Base-by-base conservation (phyloP, 768 basidiomycete species). In the Pisolithus orientalis region DNA sequence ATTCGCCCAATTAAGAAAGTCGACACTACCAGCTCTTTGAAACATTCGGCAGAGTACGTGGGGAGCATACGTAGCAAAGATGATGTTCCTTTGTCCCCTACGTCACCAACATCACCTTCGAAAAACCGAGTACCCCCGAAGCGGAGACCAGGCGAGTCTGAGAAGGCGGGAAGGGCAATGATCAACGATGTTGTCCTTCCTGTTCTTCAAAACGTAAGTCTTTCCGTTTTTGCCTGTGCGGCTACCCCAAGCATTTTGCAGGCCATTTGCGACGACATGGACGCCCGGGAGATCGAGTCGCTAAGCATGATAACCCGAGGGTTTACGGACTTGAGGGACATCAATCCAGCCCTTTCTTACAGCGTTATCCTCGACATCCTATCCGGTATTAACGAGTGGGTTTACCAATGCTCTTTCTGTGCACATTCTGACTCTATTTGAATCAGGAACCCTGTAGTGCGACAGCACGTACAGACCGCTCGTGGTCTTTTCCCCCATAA, bases 1-100 rank as follows among this genome's bases (percentile, higher is more conserved):
- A 91, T 98, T 61, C 80, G 93, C 49, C 94, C 94, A 0, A 84
- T 95, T 55, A 95, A 94, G 78, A 91, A 90, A 62, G 84, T 95
- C 29, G 93, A 96, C 65, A 78, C 85, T 5, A 75, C 77, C 10
- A 83, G 85, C 4, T 93, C 91, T 5, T 70, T 92, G 13, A 75
- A 84, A 55, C 66, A 89, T 17, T 92, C 91, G 1, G 78, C 82
- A 9, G 93, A 90, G 59, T 94, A 81, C 62, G 83, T 93, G 28
- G 92, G 91, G 9, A 89, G 76, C 56, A 63, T 83, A 52, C 75
- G 84, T 47, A 60, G 66, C 44, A 77, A 77, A 64, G 87, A 81
- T 50, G 75, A 73, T 21, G 75, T 74, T 53, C 60, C 66, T 27
- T 64, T 66, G 14, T 68, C 72, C 6, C 69, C 68, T 28, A 69